phyloP scores from a whole-genome alignment of 805 yeast species.

The Isabelozyma heimii region DNA sequence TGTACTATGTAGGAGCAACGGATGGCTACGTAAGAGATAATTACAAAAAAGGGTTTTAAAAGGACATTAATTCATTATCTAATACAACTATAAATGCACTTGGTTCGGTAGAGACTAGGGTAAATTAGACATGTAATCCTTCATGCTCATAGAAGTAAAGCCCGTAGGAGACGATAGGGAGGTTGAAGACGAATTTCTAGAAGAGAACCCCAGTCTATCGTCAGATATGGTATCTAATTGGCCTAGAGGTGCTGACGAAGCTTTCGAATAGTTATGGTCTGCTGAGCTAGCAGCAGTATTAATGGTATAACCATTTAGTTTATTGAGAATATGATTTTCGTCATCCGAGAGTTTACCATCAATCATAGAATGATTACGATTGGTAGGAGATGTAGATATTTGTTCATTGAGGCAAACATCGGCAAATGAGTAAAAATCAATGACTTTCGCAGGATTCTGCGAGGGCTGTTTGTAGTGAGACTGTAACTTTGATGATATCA shows the following conservation, averaged over 20 bases:
- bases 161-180: constrained; percentile 5
- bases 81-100: neutral
- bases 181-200: neutral
- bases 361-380: neutral
- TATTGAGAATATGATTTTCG: neutral
- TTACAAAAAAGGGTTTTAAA: too few relatives aligned
- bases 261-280: neutral
- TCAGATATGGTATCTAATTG: neutral
- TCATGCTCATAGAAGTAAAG: constrained; percentile 15
- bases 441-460: constrained; percentile 8
- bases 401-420: constrained; percentile 24
- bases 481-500: neutral
- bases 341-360: neutral
- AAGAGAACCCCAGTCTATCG: neutral
- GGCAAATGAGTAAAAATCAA: constrained; percentile 31
- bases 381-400: constrained; percentile 1
- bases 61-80: neutral
- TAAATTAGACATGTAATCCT: constrained; percentile 16
- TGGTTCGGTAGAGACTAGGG: neutral
- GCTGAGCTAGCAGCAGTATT: neutral
- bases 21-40: too few relatives aligned
- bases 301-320: neutral
- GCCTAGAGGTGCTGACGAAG: neutral
- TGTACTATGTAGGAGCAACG: too few relatives aligned
- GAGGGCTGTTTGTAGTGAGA: neutral